Conservation (phyloP, 2,329 filamentous ascomycete species). For the Curvularia sp. region DNA sequence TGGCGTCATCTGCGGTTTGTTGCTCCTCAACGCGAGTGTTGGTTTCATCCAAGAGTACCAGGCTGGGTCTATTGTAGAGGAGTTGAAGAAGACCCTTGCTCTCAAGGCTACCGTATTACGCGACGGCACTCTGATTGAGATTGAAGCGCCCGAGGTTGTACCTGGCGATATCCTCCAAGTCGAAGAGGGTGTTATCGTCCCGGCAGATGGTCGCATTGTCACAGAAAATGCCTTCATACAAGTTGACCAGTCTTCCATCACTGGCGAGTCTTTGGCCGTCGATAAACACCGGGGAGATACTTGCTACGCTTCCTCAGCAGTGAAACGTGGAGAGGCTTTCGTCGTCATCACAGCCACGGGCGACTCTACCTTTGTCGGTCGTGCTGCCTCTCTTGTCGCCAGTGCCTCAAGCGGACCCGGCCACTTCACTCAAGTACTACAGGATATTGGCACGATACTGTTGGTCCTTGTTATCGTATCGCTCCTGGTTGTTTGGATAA, state of each 20-base stretch:
- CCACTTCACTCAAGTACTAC: conserved; percentile 91
- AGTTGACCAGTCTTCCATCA: conserved; percentile 91
- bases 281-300: conserved; percentile 84
- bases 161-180: conserved; percentile 89
- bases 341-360: conserved; percentile 83
- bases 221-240: conserved; percentile 85
- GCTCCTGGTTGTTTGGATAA: conserved; percentile 82
- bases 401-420: conserved; percentile 75
- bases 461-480: conserved; percentile 82
- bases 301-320: conserved; percentile 83
- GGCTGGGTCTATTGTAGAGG: conserved; percentile 87
- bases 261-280: conserved; percentile 88
- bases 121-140: conserved; percentile 77
- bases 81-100: conserved; percentile 88
- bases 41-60: conserved; percentile 91
- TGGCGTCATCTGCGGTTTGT: conserved; percentile 83
- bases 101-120: conserved; percentile 87
- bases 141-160: conserved; percentile 83
- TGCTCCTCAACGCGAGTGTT: conserved; percentile 83
- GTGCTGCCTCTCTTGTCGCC: conserved; percentile 84
- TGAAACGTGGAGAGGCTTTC: conserved; percentile 90
- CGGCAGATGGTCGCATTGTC: conserved; percentile 85
- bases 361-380: conserved; percentile 90
- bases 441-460: conserved; percentile 82
- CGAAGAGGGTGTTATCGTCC: conserved; percentile 90